phyloP scores from a whole-genome alignment of 129 eudicot genomes.

The Scalesia atractyloides region DNA sequence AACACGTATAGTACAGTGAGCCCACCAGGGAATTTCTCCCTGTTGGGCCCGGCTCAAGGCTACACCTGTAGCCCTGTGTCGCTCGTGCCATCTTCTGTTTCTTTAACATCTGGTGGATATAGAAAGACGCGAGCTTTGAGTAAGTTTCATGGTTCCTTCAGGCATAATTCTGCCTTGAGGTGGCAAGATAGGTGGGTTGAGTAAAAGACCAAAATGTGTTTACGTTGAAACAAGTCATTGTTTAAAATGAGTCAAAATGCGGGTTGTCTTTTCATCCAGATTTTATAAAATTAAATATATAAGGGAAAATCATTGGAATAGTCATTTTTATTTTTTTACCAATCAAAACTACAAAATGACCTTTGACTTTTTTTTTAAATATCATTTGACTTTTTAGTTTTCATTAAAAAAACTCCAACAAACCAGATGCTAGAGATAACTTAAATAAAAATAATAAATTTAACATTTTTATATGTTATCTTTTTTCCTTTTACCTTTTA shows the following conservation, averaged over 20 bases:
- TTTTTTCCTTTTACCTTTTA: too few species aligned
- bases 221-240: conserved; percentile 1
- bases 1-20: conserved; percentile 35
- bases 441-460: too few species aligned
- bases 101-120: conserved; percentile 36
- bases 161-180: background rate
- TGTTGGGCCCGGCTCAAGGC: conserved; percentile 37
- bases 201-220: background rate
- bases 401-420: too few species aligned
- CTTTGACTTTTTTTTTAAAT: too few species aligned
- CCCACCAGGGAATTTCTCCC: conserved; percentile 39
- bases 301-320: too few species aligned
- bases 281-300: too few species aligned
- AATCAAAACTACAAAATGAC: too few species aligned
- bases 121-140: conserved; percentile 45
- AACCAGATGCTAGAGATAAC: too few species aligned
- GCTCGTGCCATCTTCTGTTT: conserved; percentile 37
- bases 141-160: conserved; percentile 29
- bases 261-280: background rate
- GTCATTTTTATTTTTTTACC: too few species aligned
- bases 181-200: background rate
- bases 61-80: conserved; percentile 44
- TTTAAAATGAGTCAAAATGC: background rate
- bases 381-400: too few species aligned
- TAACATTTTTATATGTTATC: too few species aligned